phyloP scores from a whole-genome alignment of 805 yeast species.

The Yarrowia osloensis region DNA sequence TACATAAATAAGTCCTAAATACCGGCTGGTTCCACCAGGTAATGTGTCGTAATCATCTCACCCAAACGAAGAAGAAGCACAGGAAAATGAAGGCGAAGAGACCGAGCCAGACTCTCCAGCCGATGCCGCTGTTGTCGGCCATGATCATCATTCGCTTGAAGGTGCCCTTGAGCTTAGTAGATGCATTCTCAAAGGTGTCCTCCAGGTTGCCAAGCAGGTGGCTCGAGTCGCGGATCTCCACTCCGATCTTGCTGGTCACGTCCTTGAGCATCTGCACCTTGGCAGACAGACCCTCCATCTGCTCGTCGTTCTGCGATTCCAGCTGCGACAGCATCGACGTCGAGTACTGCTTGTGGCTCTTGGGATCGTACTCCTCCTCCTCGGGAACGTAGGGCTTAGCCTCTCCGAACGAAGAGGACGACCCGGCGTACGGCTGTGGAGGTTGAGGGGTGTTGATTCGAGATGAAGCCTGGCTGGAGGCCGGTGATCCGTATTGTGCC shows the following conservation, averaged over 20 bases:
- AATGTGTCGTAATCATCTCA: constrained; percentile 30
- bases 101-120: constrained; percentile 62
- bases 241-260: constrained; percentile 53
- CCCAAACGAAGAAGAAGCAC: constrained; percentile 46
- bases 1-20: constrained; percentile 15
- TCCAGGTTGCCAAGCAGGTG: constrained; percentile 49
- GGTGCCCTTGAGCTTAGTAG: constrained; percentile 53
- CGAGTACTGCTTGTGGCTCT: constrained; percentile 27
- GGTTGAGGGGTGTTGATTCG: constrained; percentile 29
- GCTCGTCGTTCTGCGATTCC: constrained; percentile 68
- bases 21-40: not conserved
- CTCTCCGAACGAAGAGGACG: constrained; percentile 15
- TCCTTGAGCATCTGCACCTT: constrained; percentile 59
- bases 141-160: constrained; percentile 59
- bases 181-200: constrained; percentile 51
- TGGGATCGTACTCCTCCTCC: constrained; percentile 21
- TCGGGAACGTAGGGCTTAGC: constrained; percentile 27
- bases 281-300: constrained; percentile 54
- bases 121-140: constrained; percentile 65
- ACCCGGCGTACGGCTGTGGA: constrained; percentile 2
- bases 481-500: constrained; percentile 27
- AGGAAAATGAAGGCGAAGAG: constrained; percentile 51
- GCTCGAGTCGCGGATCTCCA: constrained; percentile 59
- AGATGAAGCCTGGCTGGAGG: constrained; percentile 13
- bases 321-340: constrained; percentile 52